Evolutionary conservation across 192 early-diverging fungal species (phyloP), one percentile per base, ranked within the genome.

Genomic region (Coemansia sp.): DNA sequence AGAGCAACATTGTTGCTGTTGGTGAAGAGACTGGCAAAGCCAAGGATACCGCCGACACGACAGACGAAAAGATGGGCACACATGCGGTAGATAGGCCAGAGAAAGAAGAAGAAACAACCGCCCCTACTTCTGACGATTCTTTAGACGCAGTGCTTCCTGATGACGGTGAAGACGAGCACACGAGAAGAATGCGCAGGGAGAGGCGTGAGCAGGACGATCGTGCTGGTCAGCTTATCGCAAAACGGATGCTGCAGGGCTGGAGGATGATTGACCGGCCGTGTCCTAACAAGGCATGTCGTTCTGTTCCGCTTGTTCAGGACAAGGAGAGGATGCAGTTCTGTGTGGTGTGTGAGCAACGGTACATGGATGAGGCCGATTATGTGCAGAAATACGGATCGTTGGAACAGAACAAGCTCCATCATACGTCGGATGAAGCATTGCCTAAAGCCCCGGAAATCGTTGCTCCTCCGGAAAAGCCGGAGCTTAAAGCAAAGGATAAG

Each of bases 231-330:
- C 62, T 59, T 41, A 74, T 82, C 61, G 79, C 56, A 15, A 73
- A 82, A 68, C 63, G 67, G 49, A 64, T 82, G 21, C 45, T 82
- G 49, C 68, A 82, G 56, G 79, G 79, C 16, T 82, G 79, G 79
- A 63, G 67, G 10, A 68, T 82, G 74, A 63, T 82, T 26, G 79
- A 77, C 19, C 66, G 61, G 42, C 38, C 63, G 47, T 82, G 79
- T 39, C 71, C 79, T 5, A 74, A 71, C 23, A 64, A 64, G 13
- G 38, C 32, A 13, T 82, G 79, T 62, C 61, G 65, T 42, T 62
- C 16, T 15, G 75, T 82, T 5, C 78, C 78, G 45, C 64, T 81
- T 23, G 70, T 81, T 8, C 63, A 75, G 47, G 67, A 75, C 61
- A 68, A 56, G 18, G 67, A 72, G 13, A 61, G 65, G 49, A 21